phyloP scores from a whole-genome alignment of 768 basidiomycete species.

The Amyloporia xantha region DNA sequence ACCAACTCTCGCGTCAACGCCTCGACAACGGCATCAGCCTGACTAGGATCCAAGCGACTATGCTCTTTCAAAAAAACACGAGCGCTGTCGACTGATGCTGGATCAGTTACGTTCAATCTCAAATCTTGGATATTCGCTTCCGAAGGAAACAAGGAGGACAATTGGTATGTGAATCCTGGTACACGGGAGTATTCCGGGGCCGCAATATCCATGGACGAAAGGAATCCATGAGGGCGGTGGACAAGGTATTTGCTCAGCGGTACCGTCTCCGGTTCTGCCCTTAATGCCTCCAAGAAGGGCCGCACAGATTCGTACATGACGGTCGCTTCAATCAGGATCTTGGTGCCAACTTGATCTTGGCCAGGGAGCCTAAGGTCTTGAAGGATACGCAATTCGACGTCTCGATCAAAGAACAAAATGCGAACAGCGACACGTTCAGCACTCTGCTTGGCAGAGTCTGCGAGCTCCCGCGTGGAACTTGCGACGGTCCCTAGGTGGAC shows the following conservation, averaged over 20 bases:
- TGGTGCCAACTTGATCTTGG: conserved; percentile 9
- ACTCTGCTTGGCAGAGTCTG: conserved; percentile 32
- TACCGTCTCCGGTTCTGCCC: conserved; percentile 47
- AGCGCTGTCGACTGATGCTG: conserved; percentile 38
- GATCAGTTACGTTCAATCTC: conserved; percentile 28
- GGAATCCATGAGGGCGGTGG: conserved; percentile 36
- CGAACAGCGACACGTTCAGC: conserved; percentile 36
- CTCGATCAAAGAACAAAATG: conserved; percentile 58
- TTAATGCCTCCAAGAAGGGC: conserved; percentile 60
- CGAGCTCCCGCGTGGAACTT: conserved; percentile 37
- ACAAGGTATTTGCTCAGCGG: conserved; percentile 50
- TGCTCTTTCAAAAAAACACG: conserved; percentile 33
- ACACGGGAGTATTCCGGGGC: conserved; percentile 49
- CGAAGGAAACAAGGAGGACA: conserved; percentile 41
- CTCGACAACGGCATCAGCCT: conserved; percentile 63
- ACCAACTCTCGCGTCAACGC: conserved; percentile 52
- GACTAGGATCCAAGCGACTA: conserved; percentile 62
- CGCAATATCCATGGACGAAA: conserved; percentile 30
- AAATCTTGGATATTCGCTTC: conserved; percentile 33
- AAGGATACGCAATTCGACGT: conserved; percentile 41
- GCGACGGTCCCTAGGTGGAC: conserved; percentile 51
- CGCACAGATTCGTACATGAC: conserved; percentile 64
- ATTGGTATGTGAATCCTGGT: conserved; percentile 51
- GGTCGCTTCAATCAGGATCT: conserved; percentile 52
- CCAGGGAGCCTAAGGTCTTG: conserved; percentile 27